A percentile compares a stretch with the other conserved stretches of the same genome.
These are phyloP conservation scores for Triangularia verruculosa DNA, from an alignment of 2,329 filamentous ascomycete species.

Conservation along the genomic window DNA sequence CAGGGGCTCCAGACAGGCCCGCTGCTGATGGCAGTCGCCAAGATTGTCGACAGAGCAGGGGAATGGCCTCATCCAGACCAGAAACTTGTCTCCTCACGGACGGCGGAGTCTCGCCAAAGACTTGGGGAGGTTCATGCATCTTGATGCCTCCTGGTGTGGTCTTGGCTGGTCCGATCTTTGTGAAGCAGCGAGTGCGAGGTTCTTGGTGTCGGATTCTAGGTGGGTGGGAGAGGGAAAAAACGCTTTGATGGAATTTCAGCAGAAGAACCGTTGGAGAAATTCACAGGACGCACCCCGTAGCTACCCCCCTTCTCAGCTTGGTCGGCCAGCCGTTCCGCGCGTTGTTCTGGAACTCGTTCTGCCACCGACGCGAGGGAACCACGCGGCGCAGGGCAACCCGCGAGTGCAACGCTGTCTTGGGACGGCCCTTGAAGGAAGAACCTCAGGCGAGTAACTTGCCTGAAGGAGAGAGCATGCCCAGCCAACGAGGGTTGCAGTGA, in stretches of 20 bases:
- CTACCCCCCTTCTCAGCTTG: conserved; percentile 9
- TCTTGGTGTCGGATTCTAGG: background rate
- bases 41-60: conserved; percentile 16
- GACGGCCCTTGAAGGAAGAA: background rate
- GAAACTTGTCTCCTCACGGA: conserved; percentile 12
- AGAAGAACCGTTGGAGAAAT: background rate
- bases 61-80: conserved; percentile 23
- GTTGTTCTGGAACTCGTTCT: conserved; percentile 20
- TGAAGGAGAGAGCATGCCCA: conserved; percentile 6
- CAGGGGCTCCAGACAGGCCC: conserved; percentile 21
- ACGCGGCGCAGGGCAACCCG: conserved; percentile 14
- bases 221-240: background rate
- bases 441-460: conserved; percentile 15
- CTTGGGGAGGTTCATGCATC: conserved; percentile 17
- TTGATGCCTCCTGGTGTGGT: conserved; percentile 4
- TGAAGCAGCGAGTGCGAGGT: background rate
- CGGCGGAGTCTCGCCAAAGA: conserved; percentile 1
- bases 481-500: conserved; percentile 14
- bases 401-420: conserved; percentile 18
- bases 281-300: background rate
- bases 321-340: conserved; percentile 11
- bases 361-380: conserved; percentile 3
- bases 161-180: background rate
- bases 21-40: conserved; percentile 21
- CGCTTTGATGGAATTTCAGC: background rate